Conservation (phyloP, 495 filamentous ascomycete genomes). For the Elasticomyces elasticus region DNA sequence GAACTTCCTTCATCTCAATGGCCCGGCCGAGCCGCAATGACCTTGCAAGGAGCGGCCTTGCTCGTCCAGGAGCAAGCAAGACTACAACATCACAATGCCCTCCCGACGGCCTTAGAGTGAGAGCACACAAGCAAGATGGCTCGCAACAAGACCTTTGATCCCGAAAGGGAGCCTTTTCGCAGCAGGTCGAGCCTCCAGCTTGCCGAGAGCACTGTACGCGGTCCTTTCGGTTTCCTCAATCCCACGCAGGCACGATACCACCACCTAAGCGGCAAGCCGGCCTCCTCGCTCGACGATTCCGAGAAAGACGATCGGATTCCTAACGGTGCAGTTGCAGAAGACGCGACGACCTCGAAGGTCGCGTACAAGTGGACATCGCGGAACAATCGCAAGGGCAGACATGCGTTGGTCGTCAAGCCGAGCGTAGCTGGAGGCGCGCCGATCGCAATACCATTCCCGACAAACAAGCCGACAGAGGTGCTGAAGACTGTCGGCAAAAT, state of each 20-base stretch:
- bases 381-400: constrained; percentile 64
- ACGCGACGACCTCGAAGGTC: constrained; percentile 14
- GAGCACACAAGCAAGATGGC: constrained; percentile 1
- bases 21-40: no score
- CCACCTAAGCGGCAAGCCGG: constrained; percentile 19
- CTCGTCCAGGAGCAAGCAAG: not conserved
- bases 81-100: not conserved
- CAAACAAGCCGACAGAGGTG: constrained; percentile 34
- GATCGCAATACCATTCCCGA: constrained; percentile 36
- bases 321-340: constrained; percentile 5
- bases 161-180: constrained; percentile 23
- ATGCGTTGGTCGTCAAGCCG: constrained; percentile 42
- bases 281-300: not conserved
- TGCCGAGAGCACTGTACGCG: constrained; percentile 21
- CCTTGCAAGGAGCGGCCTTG: no score
- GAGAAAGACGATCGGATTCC: not conserved
- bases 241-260: constrained; percentile 37
- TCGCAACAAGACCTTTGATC: constrained; percentile 24
- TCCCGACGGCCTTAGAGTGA: not conserved
- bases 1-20: no score
- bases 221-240: constrained; percentile 42
- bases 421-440: constrained; percentile 20
- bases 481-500: constrained; percentile 44
- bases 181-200: constrained; percentile 19
- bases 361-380: constrained; percentile 49